phyloP scores from a whole-genome alignment of 768 basidiomycete species.

The Pleurotus tuber-regium region DNA sequence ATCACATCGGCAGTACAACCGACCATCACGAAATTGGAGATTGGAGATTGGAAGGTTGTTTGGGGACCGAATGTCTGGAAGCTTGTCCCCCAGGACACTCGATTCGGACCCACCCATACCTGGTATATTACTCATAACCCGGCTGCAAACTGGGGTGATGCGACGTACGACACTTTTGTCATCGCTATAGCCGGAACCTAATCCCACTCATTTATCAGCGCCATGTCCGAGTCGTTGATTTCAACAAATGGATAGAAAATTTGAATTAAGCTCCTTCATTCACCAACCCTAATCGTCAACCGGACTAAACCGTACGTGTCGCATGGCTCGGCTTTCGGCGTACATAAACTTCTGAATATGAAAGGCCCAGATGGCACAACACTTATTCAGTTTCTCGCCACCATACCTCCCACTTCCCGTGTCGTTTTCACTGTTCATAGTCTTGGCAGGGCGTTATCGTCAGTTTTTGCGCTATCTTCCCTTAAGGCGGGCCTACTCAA shows the following conservation, averaged over 20 bases:
- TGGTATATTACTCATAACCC: constrained; percentile 8
- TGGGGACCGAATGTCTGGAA: constrained; percentile 7
- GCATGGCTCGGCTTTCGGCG: not conserved
- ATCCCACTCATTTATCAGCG: not conserved
- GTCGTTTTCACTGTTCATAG: constrained; percentile 9
- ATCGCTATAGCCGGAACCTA: not conserved
- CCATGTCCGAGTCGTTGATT: not conserved
- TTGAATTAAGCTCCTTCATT: not conserved
- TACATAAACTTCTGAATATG: not conserved
- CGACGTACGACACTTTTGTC: constrained; percentile 1
- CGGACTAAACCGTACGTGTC: not conserved
- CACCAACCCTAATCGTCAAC: too few relatives aligned
- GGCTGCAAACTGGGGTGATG: not conserved
- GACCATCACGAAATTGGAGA: not conserved
- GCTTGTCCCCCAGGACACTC: not conserved
- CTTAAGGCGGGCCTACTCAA: not conserved
- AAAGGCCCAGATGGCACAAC: not conserved
- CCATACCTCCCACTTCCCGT: not conserved
- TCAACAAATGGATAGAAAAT: not conserved
- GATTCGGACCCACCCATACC: not conserved
- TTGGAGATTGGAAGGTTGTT: constrained; percentile 2
- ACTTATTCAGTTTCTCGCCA: not conserved
- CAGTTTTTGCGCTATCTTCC: not conserved
- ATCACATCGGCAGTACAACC: not conserved
- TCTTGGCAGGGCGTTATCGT: not conserved